Base-by-base conservation (phyloP, 768 basidiomycete genomes). In the Leccinum broughii region DNA sequence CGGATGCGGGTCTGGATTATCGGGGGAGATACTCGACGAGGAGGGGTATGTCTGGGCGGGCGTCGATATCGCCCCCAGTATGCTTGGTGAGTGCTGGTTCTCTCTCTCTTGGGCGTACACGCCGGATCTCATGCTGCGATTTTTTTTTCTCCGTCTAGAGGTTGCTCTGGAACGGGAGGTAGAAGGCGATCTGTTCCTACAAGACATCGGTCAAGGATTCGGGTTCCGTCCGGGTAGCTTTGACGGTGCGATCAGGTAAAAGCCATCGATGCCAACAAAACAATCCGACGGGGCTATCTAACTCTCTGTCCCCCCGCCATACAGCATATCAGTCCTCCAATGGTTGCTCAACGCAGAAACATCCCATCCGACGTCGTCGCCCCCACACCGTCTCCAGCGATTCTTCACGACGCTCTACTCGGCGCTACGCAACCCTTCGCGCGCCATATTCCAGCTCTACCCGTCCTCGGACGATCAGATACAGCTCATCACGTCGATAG, bases 291-390 rank as follows among this genome's bases (percentile, higher is more conserved):
- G 35, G 14, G 0, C 28, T 14, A 15, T 37, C 14, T 26, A 50
- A 9, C 39, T 17, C n/a, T 17, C 15, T 17, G 39, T 9, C 41
- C 8, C 7, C 30, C 32, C 32, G 32, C 35, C n/a, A 8, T 30
- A 17, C 69, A 98, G 96, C 70, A 91, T 99, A 68, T 99, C 97
- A 26, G 96, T 98, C n/a, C 79, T 99, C 6, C 97, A 99, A 77
- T 99, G 97, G 97, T 81, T 99, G 3, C 82, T 98, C 59, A 99
- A 98, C 73, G 95, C 96, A 26, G 97, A 98, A 73, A 91, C 94
- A 30, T 88, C 93, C 6, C 89, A 88, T 70, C 90, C 85, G 58
- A 93, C 88, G 51, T 95, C 92, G 59, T 95, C 93, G 51, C 95
- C 88, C 15, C 94, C 88, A 11, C 92, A 89, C 73, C 92, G 86